Evolutionary conservation across 2,329 filamentous ascomycete species (phyloP).

Genomic region (Tolypocladium tundrense): DNA sequence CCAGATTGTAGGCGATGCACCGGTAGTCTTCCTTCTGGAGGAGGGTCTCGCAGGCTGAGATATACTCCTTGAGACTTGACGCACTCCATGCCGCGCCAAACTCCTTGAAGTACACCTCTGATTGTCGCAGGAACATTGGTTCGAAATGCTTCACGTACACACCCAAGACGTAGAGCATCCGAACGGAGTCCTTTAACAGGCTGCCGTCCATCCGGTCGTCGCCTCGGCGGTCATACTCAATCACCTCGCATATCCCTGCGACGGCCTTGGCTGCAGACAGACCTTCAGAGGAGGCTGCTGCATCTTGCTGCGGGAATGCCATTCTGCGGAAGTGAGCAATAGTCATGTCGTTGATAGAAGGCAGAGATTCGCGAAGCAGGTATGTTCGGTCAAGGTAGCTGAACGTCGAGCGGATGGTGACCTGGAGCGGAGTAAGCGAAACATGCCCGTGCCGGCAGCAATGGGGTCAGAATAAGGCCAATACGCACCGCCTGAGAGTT

Average conservation of each 20-base stretch:
- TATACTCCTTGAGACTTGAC: slow-evolving; percentile 63
- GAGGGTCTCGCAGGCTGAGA: slow-evolving; percentile 56
- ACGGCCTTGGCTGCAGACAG: slow-evolving; percentile 21
- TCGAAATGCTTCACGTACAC: slow-evolving; percentile 77
- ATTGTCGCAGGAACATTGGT: slow-evolving; percentile 57
- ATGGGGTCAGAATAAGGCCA: background rate
- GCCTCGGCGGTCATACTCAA: slow-evolving; percentile 59
- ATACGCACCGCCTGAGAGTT: slow-evolving; percentile 59
- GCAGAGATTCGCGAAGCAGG: slow-evolving; percentile 59
- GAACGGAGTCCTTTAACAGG: slow-evolving; percentile 65
- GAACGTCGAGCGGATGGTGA: slow-evolving; percentile 76
- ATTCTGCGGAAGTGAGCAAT: slow-evolving; percentile 63
- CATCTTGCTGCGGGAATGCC: slow-evolving; percentile 27
- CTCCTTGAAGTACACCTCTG: slow-evolving; percentile 55
- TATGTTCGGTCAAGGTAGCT: slow-evolving; percentile 91
- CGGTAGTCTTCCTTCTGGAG: slow-evolving; percentile 63
- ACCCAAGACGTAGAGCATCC: slow-evolving; percentile 76
- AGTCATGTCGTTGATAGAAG: slow-evolving; percentile 72
- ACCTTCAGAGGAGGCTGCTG: background rate
- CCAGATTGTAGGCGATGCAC: slow-evolving; percentile 73
- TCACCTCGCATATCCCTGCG: slow-evolving; percentile 59
- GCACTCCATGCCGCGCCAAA: slow-evolving; percentile 60
- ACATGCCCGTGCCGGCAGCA: background rate
- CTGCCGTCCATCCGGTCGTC: slow-evolving; percentile 45
- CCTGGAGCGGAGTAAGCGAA: slow-evolving; percentile 29